Base-by-base conservation (phyloP, 805 yeast genomes). In the Wickerhamiella azyma region DNA sequence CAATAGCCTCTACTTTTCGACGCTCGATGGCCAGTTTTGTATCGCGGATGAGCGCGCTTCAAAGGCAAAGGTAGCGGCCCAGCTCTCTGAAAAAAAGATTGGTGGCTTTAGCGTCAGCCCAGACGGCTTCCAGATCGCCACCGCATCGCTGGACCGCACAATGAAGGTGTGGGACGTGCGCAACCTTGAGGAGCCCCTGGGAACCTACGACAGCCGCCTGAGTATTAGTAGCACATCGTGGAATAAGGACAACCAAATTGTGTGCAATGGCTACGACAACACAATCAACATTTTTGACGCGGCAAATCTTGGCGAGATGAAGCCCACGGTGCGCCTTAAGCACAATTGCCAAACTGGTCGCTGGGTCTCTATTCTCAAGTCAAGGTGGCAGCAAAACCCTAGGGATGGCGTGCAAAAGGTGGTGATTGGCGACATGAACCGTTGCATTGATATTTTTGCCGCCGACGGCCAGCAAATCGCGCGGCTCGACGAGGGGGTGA, bases 301-400 rank as follows among this genome's bases (percentile, higher is more conserved):
- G 7, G 50, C 53, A 14, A 47, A 46, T 9, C 47, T 47, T 6
- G 50, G 47, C 2, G 72, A 71, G 44, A 54, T 85, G 29, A 59
- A 56, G n/a, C 94, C 95, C 0, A 58, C 70, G 26, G 70, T 75
- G 24, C 75, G 76, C 9, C 68, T 89, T 42, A 75, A 74, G 47
- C 98, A 92, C 59, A 92, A 92, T 57, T 92, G 98, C 65, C 95
- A 89, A 62, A 82, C 96, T 0, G 98, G 98, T 0, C 70, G 95
- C 52, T 89, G 98, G 98, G 95, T 92, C 0, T 79, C 94, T 1
- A 89, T 89, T 40, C 66, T 89, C 48, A 85, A 89, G 55, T 78
- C 96, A 0, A 73, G 77, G 57, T 89, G 96, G 94, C 96, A 92
- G 50, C 61, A 64, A 2, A 64, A 70, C 28, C 94, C 94, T 0